Evolutionary conservation across 345 rosid species (phyloP).

Genomic region (Bretschneidera sinensis): DNA sequence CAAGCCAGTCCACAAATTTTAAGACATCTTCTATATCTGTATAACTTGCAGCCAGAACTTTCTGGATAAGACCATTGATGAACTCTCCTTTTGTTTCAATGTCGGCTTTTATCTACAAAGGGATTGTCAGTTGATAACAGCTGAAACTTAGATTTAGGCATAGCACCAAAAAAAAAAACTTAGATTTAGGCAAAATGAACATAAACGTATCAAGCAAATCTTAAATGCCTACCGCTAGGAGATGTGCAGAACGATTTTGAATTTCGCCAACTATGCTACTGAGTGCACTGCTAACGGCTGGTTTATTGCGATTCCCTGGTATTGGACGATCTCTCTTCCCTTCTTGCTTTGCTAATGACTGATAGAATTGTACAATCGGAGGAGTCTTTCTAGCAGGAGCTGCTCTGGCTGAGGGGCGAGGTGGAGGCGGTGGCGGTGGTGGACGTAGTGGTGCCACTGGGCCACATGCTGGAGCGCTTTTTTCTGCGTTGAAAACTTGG

Average conservation of each 20-base stretch:
- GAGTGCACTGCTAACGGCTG: constrained; percentile 43
- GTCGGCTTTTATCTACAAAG: constrained; percentile 69
- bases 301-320: constrained; percentile 30
- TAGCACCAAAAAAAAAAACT: too few relatives aligned
- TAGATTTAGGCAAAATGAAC: background rate
- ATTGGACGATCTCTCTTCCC: constrained; percentile 30
- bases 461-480: constrained; percentile 23
- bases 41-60: constrained; percentile 57
- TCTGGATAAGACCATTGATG: constrained; percentile 62
- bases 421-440: constrained; percentile 60
- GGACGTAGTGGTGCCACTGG: constrained; percentile 50
- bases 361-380: constrained; percentile 43
- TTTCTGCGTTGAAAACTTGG: constrained; percentile 22
- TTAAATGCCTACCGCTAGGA: constrained; percentile 61
- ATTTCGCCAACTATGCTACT: constrained; percentile 85
- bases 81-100: constrained; percentile 80
- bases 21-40: constrained; percentile 72
- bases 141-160: constrained; percentile 5
- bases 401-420: constrained; percentile 44
- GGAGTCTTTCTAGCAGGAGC: constrained; percentile 43
- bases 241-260: constrained; percentile 82
- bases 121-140: constrained; percentile 8
- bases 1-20: constrained; percentile 80
- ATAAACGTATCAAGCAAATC: constrained; percentile 5
- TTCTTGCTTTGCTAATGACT: constrained; percentile 48